phyloP scores from a whole-genome alignment of 768 basidiomycete species.

The Russula virescens region DNA sequence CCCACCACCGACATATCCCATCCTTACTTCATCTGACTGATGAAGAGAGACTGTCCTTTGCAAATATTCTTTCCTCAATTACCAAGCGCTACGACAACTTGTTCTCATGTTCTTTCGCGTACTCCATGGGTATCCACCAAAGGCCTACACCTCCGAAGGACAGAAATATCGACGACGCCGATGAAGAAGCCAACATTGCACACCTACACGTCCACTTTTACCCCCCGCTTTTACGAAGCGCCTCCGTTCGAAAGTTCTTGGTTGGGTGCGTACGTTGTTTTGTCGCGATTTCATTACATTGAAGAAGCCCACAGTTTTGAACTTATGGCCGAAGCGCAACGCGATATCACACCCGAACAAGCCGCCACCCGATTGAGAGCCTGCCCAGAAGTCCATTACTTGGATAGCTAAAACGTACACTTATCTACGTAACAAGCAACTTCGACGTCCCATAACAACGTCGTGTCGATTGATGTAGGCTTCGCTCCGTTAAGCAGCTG shows the following conservation, averaged over 20 bases:
- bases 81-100: constrained; percentile 62
- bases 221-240: constrained; percentile 76
- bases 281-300: neutral
- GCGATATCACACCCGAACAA: constrained; percentile 86
- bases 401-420: constrained; percentile 21
- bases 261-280: constrained; percentile 57
- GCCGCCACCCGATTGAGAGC: constrained; percentile 62
- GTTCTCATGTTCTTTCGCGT: constrained; percentile 75
- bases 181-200: constrained; percentile 44
- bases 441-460: neutral
- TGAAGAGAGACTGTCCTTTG: constrained; percentile 59
- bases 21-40: constrained; percentile 54
- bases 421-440: neutral
- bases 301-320: constrained; percentile 56
- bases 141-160: constrained; percentile 48
- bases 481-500: neutral
- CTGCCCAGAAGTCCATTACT: constrained; percentile 56
- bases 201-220: constrained; percentile 86
- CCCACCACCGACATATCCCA: constrained; percentile 37
- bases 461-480: neutral
- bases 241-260: constrained; percentile 79
- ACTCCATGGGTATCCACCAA: constrained; percentile 93
- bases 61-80: constrained; percentile 55
- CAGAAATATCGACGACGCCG: neutral
- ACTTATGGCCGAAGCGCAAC: constrained; percentile 83